phyloP scores from a whole-genome alignment of 331 rosid genomes.

The Malus hybrid region DNA sequence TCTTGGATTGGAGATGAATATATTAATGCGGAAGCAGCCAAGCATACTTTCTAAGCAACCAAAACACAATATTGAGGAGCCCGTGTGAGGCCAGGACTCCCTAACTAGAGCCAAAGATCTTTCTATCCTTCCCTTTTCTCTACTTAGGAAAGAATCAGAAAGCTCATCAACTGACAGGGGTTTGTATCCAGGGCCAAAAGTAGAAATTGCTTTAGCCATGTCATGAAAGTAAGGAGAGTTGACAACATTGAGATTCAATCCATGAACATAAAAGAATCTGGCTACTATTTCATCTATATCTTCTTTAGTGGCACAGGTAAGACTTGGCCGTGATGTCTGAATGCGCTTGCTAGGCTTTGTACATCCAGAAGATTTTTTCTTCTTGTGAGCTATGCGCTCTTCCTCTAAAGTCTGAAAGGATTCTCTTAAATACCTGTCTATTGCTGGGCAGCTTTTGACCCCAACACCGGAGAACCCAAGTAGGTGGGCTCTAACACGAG shows the following conservation, averaged over 20 bases:
- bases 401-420: conserved; percentile 47
- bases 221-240: conserved; percentile 48
- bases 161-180: conserved; percentile 36
- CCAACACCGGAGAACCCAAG: conserved; percentile 60
- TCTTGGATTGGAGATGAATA: conserved; percentile 47
- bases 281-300: conserved; percentile 43
- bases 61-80: conserved; percentile 45
- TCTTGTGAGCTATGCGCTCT: conserved; percentile 34
- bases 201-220: conserved; percentile 40
- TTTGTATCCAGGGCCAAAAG: conserved; percentile 47
- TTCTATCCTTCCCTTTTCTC: conserved; percentile 50
- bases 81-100: conserved; percentile 56
- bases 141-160: conserved; percentile 27
- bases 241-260: conserved; percentile 23
- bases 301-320: conserved; percentile 34
- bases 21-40: conserved; percentile 31
- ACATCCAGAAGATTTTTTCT: conserved; percentile 27
- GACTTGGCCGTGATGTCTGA: conserved; percentile 24
- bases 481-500: conserved; percentile 61
- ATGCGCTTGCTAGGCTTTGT: conserved; percentile 37
- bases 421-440: conserved; percentile 42
- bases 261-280: conserved; percentile 45
- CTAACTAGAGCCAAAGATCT: conserved; percentile 34
- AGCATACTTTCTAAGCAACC: conserved; percentile 20
- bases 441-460: conserved; percentile 48